Base-by-base conservation (phyloP, 2,329 filamentous ascomycete species). In the Aspergillus fumigatiaffinis region DNA sequence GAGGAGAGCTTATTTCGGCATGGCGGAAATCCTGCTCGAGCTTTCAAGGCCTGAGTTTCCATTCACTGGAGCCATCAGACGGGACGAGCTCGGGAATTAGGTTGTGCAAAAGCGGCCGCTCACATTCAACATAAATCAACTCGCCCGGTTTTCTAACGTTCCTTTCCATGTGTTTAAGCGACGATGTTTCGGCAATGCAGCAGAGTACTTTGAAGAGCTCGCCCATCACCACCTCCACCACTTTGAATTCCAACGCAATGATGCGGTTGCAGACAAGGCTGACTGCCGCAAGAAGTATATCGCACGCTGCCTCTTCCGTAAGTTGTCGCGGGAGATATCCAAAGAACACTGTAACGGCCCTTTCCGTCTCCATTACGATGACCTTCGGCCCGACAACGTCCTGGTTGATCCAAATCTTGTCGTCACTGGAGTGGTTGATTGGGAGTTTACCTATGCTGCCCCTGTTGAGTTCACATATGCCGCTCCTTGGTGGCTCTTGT, bases 321-420 rank as follows among this genome's bases (percentile, higher is more conserved):
- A 63, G 49, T 50, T 66, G 38, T 63, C 60, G 12, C 63, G 58
- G 20, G 53, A 62, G n/a, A 56, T 66, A 53, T 57, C 60, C 29
- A 54, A 21, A 5, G 53, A 59, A 38, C 50, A 67, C 48, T 57
- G 60, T 51, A 59, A 60, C 25, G 63, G 68, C 8, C 66, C 66
- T n/a, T 71, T 73, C 55, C 26, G 42, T 17, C 57, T 72, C 26
- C 69, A 58, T 51, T 73, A 67, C 54, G 68, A 73, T 53, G 71
- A 73, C 50, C 54, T 72, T 51, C 57, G 61, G 9, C 69, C 68
- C 3, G 66, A 60, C 4, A 68, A 68, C 58, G 61, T 68, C 2
- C 59, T 71, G 56, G 54, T 66, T 53, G 63, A 38, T 56, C 2
- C 50, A 55, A 53, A 57, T n/a, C 62, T 63, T 49, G 25, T 47